Conservation (phyloP, 768 basidiomycete species). For the Kwoniella bestiolae region DNA sequence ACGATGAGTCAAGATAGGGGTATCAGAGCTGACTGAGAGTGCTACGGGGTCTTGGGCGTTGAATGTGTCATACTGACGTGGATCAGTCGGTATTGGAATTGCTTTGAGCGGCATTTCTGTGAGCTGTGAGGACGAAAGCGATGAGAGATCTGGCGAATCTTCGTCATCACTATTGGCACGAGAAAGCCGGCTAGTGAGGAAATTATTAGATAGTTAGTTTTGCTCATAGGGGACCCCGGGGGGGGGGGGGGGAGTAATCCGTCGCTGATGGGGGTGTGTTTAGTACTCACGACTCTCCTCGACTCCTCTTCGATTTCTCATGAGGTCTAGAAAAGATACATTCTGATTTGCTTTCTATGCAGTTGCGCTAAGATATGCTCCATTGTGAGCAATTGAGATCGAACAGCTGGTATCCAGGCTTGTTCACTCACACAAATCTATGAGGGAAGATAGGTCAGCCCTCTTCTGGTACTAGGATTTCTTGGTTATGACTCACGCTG, state of each 20-base stretch:
- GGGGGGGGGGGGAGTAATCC: too few species aligned
- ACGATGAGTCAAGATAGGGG: neutral
- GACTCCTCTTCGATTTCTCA: slow-evolving; percentile 20
- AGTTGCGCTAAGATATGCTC: slow-evolving; percentile 13
- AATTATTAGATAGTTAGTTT: neutral
- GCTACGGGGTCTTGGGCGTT: neutral
- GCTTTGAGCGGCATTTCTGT: neutral
- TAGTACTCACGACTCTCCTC: slow-evolving; percentile 22
- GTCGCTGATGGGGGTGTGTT: too few species aligned
- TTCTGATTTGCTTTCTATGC: slow-evolving; percentile 18
- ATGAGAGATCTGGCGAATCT: slow-evolving; percentile 1
- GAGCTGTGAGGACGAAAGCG: neutral
- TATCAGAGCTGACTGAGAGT: neutral
- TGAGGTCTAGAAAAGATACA: slow-evolving; percentile 10
- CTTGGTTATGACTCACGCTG: slow-evolving; percentile 6
- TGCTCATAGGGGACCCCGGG: too few species aligned
- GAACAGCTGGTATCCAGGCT: neutral
- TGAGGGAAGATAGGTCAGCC: neutral
- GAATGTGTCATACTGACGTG: neutral
- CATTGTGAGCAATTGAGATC: neutral
- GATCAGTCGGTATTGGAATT: neutral
- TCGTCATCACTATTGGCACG: slow-evolving; percentile 3
- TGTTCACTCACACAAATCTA: slow-evolving; percentile 12
- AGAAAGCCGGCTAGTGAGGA: neutral
- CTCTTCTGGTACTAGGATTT: neutral